Conservation (phyloP, 1,139 yeast genomes). For the Lodderomyces parapsilosis region DNA sequence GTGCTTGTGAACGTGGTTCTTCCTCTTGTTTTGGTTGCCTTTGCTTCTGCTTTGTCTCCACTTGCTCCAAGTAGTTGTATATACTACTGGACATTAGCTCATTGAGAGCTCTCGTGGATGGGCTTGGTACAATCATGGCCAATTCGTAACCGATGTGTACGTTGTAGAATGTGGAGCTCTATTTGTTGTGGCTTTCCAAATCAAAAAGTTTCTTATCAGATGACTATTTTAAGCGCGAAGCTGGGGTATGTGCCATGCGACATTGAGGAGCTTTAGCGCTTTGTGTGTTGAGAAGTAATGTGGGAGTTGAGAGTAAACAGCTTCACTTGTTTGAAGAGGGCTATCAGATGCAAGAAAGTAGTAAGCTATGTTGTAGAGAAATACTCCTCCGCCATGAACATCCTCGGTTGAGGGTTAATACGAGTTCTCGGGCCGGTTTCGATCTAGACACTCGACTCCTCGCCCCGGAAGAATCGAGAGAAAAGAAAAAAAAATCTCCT, state of each 20-base stretch:
- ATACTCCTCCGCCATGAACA: not conserved
- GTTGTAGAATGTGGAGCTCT: not conserved
- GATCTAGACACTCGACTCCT: not conserved
- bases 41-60: not conserved
- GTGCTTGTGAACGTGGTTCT: not conserved
- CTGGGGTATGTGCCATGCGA: no score
- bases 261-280: no score
- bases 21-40: not conserved
- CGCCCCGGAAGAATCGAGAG: not conserved
- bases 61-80: constrained; percentile 3
- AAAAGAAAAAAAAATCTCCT: not conserved
- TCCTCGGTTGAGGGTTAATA: no score
- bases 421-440: no score
- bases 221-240: not conserved
- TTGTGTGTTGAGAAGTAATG: no score
- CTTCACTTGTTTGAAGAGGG: no score
- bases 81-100: constrained; percentile 7
- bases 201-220: not conserved
- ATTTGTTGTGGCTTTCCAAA: not conserved
- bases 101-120: not conserved
- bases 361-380: no score
- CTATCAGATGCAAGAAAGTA: no score
- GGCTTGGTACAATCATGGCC: not conserved
- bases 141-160: not conserved
- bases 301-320: no score